Evolutionary conservation across 2,329 filamentous ascomycete genomes (phyloP), one percentile per base, ranked within the genome.

Genomic region (Hypoxylon sp.): DNA sequence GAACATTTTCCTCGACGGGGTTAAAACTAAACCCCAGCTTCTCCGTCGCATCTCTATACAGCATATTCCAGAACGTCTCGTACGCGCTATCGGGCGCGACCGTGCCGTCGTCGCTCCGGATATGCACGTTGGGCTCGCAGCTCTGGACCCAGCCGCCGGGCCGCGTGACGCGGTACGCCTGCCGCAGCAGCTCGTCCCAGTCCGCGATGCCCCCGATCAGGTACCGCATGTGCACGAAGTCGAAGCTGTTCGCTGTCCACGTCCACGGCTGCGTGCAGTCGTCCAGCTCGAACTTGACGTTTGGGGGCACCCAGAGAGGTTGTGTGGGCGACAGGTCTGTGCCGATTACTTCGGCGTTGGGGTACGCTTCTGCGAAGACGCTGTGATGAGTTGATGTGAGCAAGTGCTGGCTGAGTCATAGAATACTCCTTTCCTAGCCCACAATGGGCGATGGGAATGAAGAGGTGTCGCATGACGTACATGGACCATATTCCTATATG

Each of bases 241-340:
- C 86, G 72, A 87, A 86, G 53, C 80, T 76, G 58, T 82, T 12
- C 5, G 29, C 63, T 8, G 43, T 19, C 62, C 77, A 86, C 78
- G 77, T 87, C 78, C 79, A 81, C 1, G 76, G 75, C 30, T 75
- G 81, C 71, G 87, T 86, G 48, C 85, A 84, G 70, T 90, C 87
- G 73, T 90, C 88, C 47, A 90, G 83, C 66, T 88, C 82, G 69
- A 90, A 90, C 67, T 85, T 83, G 34, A 89, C 84, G 70, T 90
- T 90, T 43, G 82, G 81, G 2, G 87, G 87, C 2, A 88, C 83
- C 75, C 79, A 85, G 14, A 78, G 78, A 2, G 86, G 86, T 63
- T 89, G 87, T 12, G 87, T 86, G 0, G 87, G 85, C 12, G 84
- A 87, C 1, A 89, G 78, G 68, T 89, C 87, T 2, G 85, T 84